Conservation (phyloP, 2,329 filamentous ascomycete species). For the Waltergamsia citrina region DNA sequence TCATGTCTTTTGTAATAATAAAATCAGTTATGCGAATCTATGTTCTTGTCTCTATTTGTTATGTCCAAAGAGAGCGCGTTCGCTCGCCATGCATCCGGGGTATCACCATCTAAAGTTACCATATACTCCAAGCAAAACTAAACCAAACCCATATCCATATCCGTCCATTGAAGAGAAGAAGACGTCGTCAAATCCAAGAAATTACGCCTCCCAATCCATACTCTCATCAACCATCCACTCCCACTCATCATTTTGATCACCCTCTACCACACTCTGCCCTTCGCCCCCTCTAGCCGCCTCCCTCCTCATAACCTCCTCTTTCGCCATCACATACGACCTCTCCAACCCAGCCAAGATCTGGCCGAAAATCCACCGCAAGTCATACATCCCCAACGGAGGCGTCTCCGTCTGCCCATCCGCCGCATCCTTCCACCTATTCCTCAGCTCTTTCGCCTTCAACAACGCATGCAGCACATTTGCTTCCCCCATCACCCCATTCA, state of each 20-base stretch:
- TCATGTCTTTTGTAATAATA: neutral
- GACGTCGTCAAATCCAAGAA: neutral
- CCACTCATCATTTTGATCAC: slow-evolving; percentile 18
- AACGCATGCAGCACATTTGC: slow-evolving; percentile 49
- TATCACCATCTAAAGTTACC: no score
- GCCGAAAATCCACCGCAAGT: slow-evolving; percentile 49
- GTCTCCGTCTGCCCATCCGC: slow-evolving; percentile 20
- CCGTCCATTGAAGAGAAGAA: neutral
- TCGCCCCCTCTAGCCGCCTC: no score
- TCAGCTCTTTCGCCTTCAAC: slow-evolving; percentile 56
- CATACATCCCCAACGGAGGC: slow-evolving; percentile 44
- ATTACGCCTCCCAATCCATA: slow-evolving; percentile 25
- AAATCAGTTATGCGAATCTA: neutral
- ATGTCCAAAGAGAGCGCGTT: no score
- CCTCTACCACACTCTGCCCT: slow-evolving; percentile 4
- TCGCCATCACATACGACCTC: slow-evolving; percentile 42
- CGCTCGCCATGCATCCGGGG: no score
- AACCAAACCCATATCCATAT: no score
- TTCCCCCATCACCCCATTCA: slow-evolving; percentile 44
- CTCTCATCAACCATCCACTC: slow-evolving; percentile 28
- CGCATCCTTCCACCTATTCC: slow-evolving; percentile 65
- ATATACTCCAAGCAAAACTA: no score
- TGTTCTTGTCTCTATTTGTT: no score
- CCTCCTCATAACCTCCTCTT: slow-evolving; percentile 24
- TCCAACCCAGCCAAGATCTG: slow-evolving; percentile 51